Conservation (phyloP, 257 asterid genomes). For the Plantago ovata region DNA sequence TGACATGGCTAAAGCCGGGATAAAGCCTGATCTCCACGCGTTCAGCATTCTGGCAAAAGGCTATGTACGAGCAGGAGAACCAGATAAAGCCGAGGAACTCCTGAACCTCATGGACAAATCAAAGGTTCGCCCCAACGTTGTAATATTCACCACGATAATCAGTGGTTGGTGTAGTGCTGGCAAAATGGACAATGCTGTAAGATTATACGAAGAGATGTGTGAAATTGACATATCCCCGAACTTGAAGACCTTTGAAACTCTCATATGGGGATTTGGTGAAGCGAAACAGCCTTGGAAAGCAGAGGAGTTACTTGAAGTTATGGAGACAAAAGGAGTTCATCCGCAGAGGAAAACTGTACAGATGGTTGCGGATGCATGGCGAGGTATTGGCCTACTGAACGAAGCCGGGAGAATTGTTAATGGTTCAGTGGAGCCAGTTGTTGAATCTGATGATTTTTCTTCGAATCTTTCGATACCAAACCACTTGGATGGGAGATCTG, state of each 20-base stretch:
- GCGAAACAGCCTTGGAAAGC: constrained; percentile 90
- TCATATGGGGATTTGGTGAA: constrained; percentile 95
- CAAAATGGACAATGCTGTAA: constrained; percentile 63
- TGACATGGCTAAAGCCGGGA: constrained; percentile 65
- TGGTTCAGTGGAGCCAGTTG: constrained; percentile 19
- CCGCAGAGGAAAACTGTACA: constrained; percentile 56
- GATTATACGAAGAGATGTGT: constrained; percentile 55
- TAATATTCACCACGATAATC: constrained; percentile 86
- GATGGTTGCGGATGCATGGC: constrained; percentile 94
- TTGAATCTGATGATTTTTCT: constrained; percentile 23
- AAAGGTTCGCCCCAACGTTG: constrained; percentile 66
- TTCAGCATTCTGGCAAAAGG: constrained; percentile 98
- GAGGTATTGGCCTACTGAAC: constrained; percentile 56
- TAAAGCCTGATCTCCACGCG: constrained; percentile 72
- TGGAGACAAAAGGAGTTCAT: constrained; percentile 51
- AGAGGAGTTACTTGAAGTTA: constrained; percentile 60
- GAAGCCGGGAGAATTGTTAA: constrained; percentile 56
- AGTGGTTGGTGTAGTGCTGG: constrained; percentile 96
- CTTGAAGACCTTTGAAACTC: constrained; percentile 75
- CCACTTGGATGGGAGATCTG: constrained; percentile 29
- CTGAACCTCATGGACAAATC: constrained; percentile 47
- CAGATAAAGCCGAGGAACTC: constrained; percentile 66
- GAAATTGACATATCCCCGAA: constrained; percentile 64
- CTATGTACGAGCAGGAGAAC: constrained; percentile 74
- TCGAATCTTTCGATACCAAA: constrained; percentile 23